These are phyloP conservation scores for Dryas integrifolia DNA, from an alignment of 331 rosid genomes.

Conservation along the genomic window DNA sequence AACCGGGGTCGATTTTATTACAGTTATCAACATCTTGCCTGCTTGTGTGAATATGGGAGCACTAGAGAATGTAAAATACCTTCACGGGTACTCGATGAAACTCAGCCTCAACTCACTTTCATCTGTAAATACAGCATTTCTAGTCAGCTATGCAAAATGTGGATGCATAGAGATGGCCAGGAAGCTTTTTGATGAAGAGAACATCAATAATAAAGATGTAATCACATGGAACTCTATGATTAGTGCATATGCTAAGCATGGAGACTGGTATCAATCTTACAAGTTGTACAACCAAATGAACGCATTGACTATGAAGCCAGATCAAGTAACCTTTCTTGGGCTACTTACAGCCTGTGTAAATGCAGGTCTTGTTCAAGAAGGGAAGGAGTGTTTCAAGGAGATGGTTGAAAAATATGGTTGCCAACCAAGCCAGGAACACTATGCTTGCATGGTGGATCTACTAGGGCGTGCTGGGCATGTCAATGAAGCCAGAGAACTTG, in stretches of 20 bases:
- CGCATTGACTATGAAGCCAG: conserved; percentile 45
- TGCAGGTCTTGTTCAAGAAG: conserved; percentile 61
- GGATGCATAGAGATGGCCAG: conserved; percentile 70
- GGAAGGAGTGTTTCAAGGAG: conserved; percentile 55
- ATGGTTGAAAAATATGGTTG: conserved; percentile 52
- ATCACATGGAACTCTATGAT: conserved; percentile 79
- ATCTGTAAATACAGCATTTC: conserved; percentile 57
- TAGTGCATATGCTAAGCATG: conserved; percentile 67
- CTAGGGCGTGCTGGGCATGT: conserved; percentile 70
- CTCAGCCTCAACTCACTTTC: conserved; percentile 51
- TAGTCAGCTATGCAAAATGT: conserved; percentile 74
- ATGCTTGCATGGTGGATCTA: conserved; percentile 72
- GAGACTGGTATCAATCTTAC: conserved; percentile 57
- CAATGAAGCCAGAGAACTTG: conserved; percentile 54
- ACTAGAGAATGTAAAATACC: conserved; percentile 62
- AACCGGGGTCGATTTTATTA: conserved; percentile 46
- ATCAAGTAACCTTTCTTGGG: conserved; percentile 65
- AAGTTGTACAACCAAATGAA: conserved; percentile 57
- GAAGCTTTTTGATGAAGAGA: conserved; percentile 62
- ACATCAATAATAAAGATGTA: conserved; percentile 46
- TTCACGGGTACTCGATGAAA: conserved; percentile 61
- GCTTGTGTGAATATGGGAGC: conserved; percentile 69
- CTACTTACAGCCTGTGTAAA: conserved; percentile 70
- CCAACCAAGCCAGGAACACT: conserved; percentile 69
- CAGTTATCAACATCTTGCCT: conserved; percentile 59